phyloP scores from a whole-genome alignment of 2,329 filamentous ascomycete species.

The Aspergillus hiratsukae region DNA sequence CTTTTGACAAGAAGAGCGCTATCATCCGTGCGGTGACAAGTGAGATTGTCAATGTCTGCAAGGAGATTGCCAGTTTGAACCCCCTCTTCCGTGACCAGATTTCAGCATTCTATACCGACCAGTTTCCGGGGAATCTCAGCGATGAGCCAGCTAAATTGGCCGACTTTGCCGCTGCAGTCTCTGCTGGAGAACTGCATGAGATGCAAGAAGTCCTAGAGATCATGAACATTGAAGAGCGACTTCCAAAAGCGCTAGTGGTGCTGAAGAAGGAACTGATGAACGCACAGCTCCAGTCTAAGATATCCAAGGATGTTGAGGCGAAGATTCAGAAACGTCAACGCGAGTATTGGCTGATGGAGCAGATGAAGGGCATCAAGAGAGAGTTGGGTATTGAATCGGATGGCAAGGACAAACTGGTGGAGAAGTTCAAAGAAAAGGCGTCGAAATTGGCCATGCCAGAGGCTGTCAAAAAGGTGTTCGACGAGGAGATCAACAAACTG shows the following conservation, averaged over 20 bases:
- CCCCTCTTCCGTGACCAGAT: constrained; percentile 95
- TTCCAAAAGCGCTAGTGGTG: constrained; percentile 86
- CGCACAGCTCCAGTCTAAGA: constrained; percentile 92
- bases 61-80: constrained; percentile 91
- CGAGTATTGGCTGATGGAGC: constrained; percentile 98
- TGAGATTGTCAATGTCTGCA: constrained; percentile 98
- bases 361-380: constrained; percentile 96
- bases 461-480: constrained; percentile 92
- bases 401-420: constrained; percentile 95
- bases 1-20: constrained; percentile 82
- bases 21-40: constrained; percentile 89
- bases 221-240: constrained; percentile 84
- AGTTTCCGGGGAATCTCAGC: constrained; percentile 89
- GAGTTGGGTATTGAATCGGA: constrained; percentile 96
- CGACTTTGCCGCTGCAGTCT: constrained; percentile 94
- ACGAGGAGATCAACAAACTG: constrained; percentile 96
- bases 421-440: constrained; percentile 95
- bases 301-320: constrained; percentile 93
- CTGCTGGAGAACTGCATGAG: constrained; percentile 86
- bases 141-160: constrained; percentile 93
- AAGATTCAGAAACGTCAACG: constrained; percentile 97
- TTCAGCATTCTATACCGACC: constrained; percentile 92
- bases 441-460: constrained; percentile 94
- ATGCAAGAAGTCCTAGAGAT: constrained; percentile 86
- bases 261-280: constrained; percentile 99